These are phyloP conservation scores for Phytophthora vignae DNA, from an alignment of 352 stramenopile species.

Conservation along the genomic window DNA sequence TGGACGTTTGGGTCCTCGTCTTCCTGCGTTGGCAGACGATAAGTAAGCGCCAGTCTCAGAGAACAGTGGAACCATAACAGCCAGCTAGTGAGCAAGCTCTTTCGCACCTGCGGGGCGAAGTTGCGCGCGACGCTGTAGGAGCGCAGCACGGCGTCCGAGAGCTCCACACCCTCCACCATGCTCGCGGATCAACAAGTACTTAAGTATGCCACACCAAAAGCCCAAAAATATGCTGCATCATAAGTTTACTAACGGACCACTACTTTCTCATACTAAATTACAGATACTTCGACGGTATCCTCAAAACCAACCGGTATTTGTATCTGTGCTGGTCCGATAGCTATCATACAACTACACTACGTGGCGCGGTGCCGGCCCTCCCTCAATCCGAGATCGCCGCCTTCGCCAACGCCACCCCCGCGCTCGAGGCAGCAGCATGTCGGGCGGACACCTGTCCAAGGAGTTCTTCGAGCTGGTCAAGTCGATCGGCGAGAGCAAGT, in stretches of 20 bases:
- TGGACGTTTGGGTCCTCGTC: constrained; percentile 71
- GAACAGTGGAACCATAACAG: background rate
- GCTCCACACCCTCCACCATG: constrained; percentile 42
- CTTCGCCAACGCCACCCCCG: constrained; percentile 12
- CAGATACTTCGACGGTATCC: background rate
- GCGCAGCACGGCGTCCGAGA: constrained; percentile 68
- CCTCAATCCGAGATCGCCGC: constrained; percentile 29
- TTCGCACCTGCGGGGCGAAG: constrained; percentile 66
- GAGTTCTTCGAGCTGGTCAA: constrained; percentile 99
- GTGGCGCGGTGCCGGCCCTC: background rate
- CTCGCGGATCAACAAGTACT: background rate
- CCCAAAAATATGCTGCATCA: constrained; percentile 14
- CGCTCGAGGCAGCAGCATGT: constrained; percentile 56
- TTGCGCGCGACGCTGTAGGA: constrained; percentile 74
- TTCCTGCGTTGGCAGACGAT: constrained; percentile 34
- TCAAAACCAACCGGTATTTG: background rate
- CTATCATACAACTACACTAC: constrained; percentile 7
- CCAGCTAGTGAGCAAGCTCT: background rate
- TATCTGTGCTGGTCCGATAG: constrained; percentile 40
- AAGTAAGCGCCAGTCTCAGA: constrained; percentile 1
- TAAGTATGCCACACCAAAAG: background rate
- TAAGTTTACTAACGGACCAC: constrained; percentile 11
- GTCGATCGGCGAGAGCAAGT: constrained; percentile 99
- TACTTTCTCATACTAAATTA: background rate
- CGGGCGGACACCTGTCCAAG: constrained; percentile 91